phyloP scores from a whole-genome alignment of 2,329 filamentous ascomycete genomes.

The Pleomassaria siparia region DNA sequence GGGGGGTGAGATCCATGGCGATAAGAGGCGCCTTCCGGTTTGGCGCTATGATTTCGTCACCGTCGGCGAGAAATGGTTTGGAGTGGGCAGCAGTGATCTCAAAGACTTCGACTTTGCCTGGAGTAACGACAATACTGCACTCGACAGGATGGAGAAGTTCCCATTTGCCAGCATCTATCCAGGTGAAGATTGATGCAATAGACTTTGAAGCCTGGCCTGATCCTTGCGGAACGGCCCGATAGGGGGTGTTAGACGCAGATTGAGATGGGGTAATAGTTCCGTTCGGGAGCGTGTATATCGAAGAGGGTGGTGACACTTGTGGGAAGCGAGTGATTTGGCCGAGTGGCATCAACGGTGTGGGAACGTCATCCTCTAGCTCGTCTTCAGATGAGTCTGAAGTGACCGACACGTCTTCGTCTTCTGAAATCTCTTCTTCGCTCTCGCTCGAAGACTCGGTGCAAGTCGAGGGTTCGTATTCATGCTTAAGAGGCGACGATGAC shows the following conservation, averaged over 20 bases:
- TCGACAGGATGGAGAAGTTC: slow-evolving; percentile 63
- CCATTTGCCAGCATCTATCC: slow-evolving; percentile 63
- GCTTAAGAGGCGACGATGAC: slow-evolving; percentile 90
- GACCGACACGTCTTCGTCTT: slow-evolving; percentile 53
- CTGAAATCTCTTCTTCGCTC: slow-evolving; percentile 55
- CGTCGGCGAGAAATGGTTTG: slow-evolving; percentile 43
- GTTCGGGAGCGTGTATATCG: slow-evolving; percentile 42
- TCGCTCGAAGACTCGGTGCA: slow-evolving; percentile 63
- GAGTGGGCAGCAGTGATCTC: slow-evolving; percentile 55
- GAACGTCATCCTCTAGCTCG: slow-evolving; percentile 55
- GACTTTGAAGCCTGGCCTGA: slow-evolving; percentile 56
- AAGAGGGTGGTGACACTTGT: slow-evolving; percentile 45
- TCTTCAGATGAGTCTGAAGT: slow-evolving; percentile 58
- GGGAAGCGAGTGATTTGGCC: slow-evolving; percentile 41
- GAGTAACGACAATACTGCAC: slow-evolving; percentile 63
- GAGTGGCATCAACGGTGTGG: slow-evolving; percentile 41
- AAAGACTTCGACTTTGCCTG: slow-evolving; percentile 66
- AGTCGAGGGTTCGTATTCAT: slow-evolving; percentile 90
- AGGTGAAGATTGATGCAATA: slow-evolving; percentile 63
- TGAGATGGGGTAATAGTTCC: slow-evolving; percentile 74
- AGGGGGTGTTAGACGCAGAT: slow-evolving; percentile 76
- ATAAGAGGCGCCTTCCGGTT: slow-evolving; percentile 54
- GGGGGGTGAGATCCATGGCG: slow-evolving; percentile 83
- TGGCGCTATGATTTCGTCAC: slow-evolving; percentile 41
- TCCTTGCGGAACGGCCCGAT: slow-evolving; percentile 55